A percentile compares a stretch with the other conserved stretches of the same genome.
These are phyloP conservation scores for Ogataea angusta DNA, from an alignment of 805 yeast genomes.

Conservation along the genomic window DNA sequence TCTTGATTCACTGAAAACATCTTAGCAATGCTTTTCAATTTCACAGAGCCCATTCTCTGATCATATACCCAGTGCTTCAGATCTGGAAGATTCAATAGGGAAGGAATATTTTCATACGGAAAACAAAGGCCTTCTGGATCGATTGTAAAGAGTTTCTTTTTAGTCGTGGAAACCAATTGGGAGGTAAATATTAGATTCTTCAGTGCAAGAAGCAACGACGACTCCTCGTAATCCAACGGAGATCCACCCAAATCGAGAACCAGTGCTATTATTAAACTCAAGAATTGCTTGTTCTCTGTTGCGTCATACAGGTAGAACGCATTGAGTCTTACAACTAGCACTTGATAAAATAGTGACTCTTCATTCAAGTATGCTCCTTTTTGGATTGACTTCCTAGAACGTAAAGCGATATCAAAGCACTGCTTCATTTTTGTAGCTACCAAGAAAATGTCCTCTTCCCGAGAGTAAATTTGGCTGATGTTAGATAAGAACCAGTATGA, in stretches of 20 bases:
- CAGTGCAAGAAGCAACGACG: constrained; percentile 11
- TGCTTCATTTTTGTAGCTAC: constrained; percentile 12
- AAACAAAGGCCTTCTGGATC: constrained; percentile 11
- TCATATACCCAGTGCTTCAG: constrained; percentile 19
- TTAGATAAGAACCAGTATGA: constrained; percentile 11
- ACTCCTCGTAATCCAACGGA: constrained; percentile 12
- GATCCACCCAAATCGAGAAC: constrained; percentile 9
- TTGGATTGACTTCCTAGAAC: background rate
- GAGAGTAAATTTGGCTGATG: constrained; percentile 8
- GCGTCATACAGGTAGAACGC: constrained; percentile 19
- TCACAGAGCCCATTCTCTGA: constrained; percentile 12
- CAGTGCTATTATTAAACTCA: constrained; percentile 12
- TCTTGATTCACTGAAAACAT: constrained; percentile 11
- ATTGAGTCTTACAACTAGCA: constrained; percentile 22
- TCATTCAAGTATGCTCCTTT: constrained; percentile 5
- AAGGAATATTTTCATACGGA: constrained; percentile 13
- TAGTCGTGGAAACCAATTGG: constrained; percentile 6
- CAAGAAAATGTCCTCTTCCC: background rate
- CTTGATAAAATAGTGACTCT: constrained; percentile 14
- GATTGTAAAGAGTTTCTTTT: constrained; percentile 5
- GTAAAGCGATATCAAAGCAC: constrained; percentile 8
- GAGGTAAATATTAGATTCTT: constrained; percentile 11
- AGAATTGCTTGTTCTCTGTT: constrained; percentile 23
- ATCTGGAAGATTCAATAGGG: constrained; percentile 10
- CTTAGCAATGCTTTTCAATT: constrained; percentile 8